Evolutionary conservation across 805 yeast genomes (phyloP).

Genomic region (Scheffersomyces lignosus): DNA sequence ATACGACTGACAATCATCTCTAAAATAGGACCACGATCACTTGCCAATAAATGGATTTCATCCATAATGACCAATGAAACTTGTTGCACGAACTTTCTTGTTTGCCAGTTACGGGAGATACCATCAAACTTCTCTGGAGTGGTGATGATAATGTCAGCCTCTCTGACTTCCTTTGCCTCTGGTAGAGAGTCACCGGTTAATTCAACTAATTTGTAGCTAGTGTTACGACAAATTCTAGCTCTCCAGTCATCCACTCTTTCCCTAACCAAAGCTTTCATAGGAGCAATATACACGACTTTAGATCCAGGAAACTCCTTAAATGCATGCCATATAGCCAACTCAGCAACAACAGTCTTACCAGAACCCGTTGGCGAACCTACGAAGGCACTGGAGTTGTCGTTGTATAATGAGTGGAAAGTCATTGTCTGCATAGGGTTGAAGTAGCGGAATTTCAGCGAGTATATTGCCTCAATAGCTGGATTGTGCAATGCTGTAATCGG

Average conservation of each 20-base stretch:
- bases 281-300: conserved; percentile 83
- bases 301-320: conserved; percentile 77
- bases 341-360: conserved; percentile 97
- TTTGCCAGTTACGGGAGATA: conserved; percentile 83
- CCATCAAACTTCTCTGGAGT: conserved; percentile 90
- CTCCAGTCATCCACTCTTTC: conserved; percentile 86
- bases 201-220: conserved; percentile 61
- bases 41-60: conserved; percentile 79
- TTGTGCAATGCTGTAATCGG: conserved; percentile 81
- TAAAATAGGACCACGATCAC: conserved; percentile 83
- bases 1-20: conserved; percentile 89
- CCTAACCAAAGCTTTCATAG: conserved; percentile 84
- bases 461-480: conserved; percentile 63
- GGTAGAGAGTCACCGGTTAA: conserved; percentile 84
- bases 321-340: conserved; percentile 96
- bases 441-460: conserved; percentile 67
- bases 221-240: conserved; percentile 46
- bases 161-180: conserved; percentile 61
- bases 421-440: conserved; percentile 99
- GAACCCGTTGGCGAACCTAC: conserved; percentile 98
- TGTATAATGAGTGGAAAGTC: conserved; percentile 88
- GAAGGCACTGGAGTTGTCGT: conserved; percentile 74
- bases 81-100: conserved; percentile 71
- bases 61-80: conserved; percentile 81
- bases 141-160: conserved; percentile 75